Evolutionary conservation across 257 asterid genomes (phyloP), one percentile per base, ranked within the genome.

Genomic region (Solanum lycopersicoides): DNA sequence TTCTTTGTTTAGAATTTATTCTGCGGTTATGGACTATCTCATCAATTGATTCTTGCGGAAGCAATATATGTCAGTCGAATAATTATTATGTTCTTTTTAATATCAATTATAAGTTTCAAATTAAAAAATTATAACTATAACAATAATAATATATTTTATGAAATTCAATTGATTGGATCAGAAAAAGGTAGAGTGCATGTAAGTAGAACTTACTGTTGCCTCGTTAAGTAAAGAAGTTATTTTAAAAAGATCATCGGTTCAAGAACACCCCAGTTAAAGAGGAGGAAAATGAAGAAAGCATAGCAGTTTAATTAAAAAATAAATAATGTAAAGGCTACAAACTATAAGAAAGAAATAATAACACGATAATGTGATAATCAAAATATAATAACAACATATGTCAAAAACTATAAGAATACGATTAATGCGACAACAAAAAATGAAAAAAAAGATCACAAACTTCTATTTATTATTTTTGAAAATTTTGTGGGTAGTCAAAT

Each of bases 141-240:
- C 2, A 53, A 16, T 23, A 53, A 53, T 53, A 14, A 15, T 0
- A 50, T 50, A 15, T 15, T 21, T 50, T 50, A 3, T 50, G 21
- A 47, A 47, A 47, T 47, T 1, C 8, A 47, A 47, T 0, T 14
- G 20, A 14, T 14, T 15, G 3, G 23, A 21, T 53, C 63, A 1
- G 4, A 0, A 53, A 3, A 53, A 9, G 1, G 0, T 16, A 53
- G 60, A 53, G 4, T 16, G 60, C 1, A 53, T 53, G 10, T 6
- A 16, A 9, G 4, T 1, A 53, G 9, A 53, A 6, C 0, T 53
- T 53, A 6, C 0, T 0, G 1, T 53, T 53, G 1, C 0, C 1
- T 53, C 1, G 0, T 6, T 1, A 53, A 1, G 4, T 6, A 53
- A 23, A 56, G 0, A 56, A 2, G 0, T 3, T 56, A 0, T 56